Evolutionary conservation across 106 monocot genomes (phyloP), one percentile per base, ranked within the genome.

Genomic region (Acorus calamus): DNA sequence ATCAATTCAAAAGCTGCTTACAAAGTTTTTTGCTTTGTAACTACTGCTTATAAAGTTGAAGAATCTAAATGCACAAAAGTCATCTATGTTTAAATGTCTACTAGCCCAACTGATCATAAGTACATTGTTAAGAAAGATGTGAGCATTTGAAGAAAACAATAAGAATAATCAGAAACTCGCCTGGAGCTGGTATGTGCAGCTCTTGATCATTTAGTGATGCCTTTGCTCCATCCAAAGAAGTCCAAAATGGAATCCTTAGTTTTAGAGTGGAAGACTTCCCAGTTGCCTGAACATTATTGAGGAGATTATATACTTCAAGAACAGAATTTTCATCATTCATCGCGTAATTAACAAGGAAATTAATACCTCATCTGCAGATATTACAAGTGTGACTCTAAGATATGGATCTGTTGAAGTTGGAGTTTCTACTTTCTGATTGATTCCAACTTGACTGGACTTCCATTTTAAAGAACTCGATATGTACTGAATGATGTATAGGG

Each of bases 241-340:
- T 73, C 89, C 89, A 89, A 77, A 74, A 85, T 57, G 89, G 89
- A 51, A 89, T 76, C 60, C 89, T 64, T 51, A 85, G 14, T 58
- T 85, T 77, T 64, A 85, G 56, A 49, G 74, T 83, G 57, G 85
- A 89, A 66, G 72, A 47, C 58, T 67, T 52, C 53, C 4, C 63
- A 46, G 6, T 55, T 8, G 53, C 52, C 85, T 85, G 63, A 50
- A 79, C 12, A 52, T 7, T 69, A 48, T 4, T 4, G 7, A 12
- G 4, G 3, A 56, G 13, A 28, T 28, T 28, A 28, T 28, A 28
- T 28, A 28, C 28, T 28, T 28, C 28, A 28, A 28, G 28, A 28
- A 28, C 28, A 28, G 28, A 28, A 28, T 28, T 28, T 28, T 28
- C 28, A 28, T 28, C 28, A 28, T 28, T 28, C 28, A 28, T 28